These are phyloP conservation scores for Globomyces pollinis-pini DNA, from an alignment of 192 early-diverging fungal species.

Conservation along the genomic window DNA sequence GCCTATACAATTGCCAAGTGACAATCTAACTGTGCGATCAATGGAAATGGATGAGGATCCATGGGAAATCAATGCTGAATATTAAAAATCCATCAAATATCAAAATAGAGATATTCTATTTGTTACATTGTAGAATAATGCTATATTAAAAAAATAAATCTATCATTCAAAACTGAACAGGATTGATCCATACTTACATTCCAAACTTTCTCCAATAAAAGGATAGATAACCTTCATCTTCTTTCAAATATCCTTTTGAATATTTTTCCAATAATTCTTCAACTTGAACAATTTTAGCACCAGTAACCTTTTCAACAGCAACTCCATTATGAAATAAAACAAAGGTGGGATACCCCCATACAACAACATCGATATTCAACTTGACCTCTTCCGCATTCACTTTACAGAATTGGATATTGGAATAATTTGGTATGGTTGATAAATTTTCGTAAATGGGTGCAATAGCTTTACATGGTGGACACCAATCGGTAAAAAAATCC, in stretches of 20 bases:
- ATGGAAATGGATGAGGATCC: no score
- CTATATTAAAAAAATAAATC: no score
- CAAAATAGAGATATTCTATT: no score
- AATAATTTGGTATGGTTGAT: neutral
- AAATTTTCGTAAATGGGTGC: neutral
- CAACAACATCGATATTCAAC: neutral
- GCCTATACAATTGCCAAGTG: no score
- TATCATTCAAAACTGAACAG: no score
- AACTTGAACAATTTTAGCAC: neutral
- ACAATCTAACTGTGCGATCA: no score
- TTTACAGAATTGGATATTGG: neutral
- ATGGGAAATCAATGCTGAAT: no score
- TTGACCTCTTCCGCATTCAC: neutral
- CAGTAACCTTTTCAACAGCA: conserved; percentile 1
- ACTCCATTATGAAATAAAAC: neutral
- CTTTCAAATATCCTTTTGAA: neutral
- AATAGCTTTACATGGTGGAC: neutral
- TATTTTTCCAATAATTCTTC: neutral
- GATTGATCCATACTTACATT: neutral
- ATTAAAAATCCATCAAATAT: no score
- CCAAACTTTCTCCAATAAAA: neutral
- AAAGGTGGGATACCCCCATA: neutral
- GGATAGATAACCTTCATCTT: neutral
- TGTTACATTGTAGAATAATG: no score
- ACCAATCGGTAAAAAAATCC: neutral